Evolutionary conservation across 257 asterid species (phyloP), one percentile per base, ranked within the genome.

Genomic region (Nicotiana attenuata): DNA sequence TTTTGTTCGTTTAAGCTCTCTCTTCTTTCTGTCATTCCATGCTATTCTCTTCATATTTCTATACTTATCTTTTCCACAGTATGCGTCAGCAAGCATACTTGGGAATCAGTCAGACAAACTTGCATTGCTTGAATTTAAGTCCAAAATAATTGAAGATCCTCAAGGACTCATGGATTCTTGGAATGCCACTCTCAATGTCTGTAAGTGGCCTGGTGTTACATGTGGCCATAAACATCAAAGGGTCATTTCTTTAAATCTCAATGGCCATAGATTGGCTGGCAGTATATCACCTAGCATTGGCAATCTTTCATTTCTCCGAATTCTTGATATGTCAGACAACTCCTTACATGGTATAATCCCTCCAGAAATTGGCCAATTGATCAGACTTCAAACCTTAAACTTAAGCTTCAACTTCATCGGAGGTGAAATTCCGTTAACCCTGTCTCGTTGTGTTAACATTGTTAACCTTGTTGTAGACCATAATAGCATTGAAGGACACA

Each of bases 131-230:
- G 85, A 87, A 13, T 85, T 91, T 85, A 90, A 88, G 82, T 86
- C 89, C 26, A 75, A 64, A 77, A 84, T 91, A 82, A 84, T 47
- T 24, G 87, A 85, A 26, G 93, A 91, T 77, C 95, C 91, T 17
- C 81, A 45, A 14, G 85, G 86, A 60, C 78, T 84, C 60, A 29
- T 85, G 50, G 81, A 16, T 79, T 83, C 87, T 19, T 90, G 91
- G 93, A 87, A 90, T 38, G 66, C 77, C 10, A 73, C 85, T 17
- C 65, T 61, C 41, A 85, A 81, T 76, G 84, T 89, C 63, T 87
- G 91, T 87, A 66, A 73, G 56, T 90, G 95, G 95, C 84, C 69
- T 59, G 93, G 93, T 28, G 88, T 90, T 35, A 45, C 35, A 31
- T 90, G 92, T 75, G 85, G 85, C 80, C 33, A 3, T 14, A 33